Conservation (phyloP, 176 grass and related monocot genomes). For the Secale cereale region DNA sequence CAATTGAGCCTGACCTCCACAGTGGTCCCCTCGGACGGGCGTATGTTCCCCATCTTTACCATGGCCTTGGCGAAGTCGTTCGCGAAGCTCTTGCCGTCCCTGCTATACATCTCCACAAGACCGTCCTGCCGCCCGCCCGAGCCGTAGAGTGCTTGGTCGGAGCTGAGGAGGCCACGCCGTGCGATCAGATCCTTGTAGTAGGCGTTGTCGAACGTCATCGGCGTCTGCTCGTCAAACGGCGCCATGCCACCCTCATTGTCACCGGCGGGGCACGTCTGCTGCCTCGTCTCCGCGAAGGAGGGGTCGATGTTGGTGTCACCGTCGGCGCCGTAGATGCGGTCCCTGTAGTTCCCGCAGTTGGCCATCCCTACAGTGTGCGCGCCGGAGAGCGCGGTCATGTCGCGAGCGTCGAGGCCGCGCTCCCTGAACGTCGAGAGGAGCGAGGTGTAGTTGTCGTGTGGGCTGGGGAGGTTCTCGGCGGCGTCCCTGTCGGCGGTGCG, state of each 20-base stretch:
- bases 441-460: not conserved
- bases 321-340: not conserved
- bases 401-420: conserved; percentile 36
- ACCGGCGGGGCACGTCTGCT: not conserved
- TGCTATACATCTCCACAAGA: conserved; percentile 38
- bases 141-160: conserved; percentile 61
- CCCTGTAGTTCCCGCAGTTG: not conserved
- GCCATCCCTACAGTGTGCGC: conserved; percentile 41
- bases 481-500: conserved; percentile 1
- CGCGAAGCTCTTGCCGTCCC: conserved; percentile 13
- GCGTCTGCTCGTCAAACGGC: conserved; percentile 26
- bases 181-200: conserved; percentile 53
- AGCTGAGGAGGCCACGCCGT: conserved; percentile 44
- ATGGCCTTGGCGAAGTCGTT: conserved; percentile 49
- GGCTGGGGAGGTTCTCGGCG: conserved; percentile 43
- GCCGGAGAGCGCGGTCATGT: conserved; percentile 59
- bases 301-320: conserved; percentile 12
- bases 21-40: conserved; percentile 13
- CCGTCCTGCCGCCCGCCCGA: conserved; percentile 9
- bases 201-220: conserved; percentile 43
- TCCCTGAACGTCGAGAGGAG: conserved; percentile 32
- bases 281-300: not conserved
- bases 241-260: not conserved
- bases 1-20: conserved; percentile 58
- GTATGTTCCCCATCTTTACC: conserved; percentile 59